Evolutionary conservation across 306 rosid species (phyloP).

Genomic region (Pyrus communis): DNA sequence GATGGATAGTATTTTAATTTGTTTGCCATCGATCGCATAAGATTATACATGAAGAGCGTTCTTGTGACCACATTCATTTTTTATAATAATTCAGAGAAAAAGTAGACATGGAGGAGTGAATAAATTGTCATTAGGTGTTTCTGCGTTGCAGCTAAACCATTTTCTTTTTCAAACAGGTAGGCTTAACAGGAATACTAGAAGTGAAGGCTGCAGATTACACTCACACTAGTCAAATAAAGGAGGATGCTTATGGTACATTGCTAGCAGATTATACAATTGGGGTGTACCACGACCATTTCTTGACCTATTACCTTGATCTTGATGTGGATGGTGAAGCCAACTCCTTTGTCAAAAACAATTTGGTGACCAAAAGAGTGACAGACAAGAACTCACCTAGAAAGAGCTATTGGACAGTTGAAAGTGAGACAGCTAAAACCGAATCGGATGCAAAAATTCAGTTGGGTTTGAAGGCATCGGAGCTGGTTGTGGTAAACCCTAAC

Average conservation of each 20-base stretch:
- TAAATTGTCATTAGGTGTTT: too few species aligned
- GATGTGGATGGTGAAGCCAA: slow-evolving; percentile 53
- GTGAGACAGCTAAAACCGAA: slow-evolving; percentile 26
- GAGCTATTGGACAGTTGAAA: slow-evolving; percentile 47
- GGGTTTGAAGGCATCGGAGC: slow-evolving; percentile 32
- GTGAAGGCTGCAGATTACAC: slow-evolving; percentile 32
- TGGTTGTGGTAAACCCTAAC: slow-evolving; percentile 44
- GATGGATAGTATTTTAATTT: too few species aligned
- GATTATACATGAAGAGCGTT: too few species aligned
- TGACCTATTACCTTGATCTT: slow-evolving; percentile 47
- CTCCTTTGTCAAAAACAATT: slow-evolving; percentile 41
- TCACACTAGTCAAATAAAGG: slow-evolving; percentile 30
- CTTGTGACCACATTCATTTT: too few species aligned
- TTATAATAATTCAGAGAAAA: too few species aligned
- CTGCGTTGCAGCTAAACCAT: not conserved
- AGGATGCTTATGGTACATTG: slow-evolving; percentile 43
- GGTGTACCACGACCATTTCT: slow-evolving; percentile 56
- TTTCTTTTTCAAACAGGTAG: slow-evolving; percentile 22
- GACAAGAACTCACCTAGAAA: slow-evolving; percentile 42
- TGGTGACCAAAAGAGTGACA: slow-evolving; percentile 33
- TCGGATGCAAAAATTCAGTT: slow-evolving; percentile 29
- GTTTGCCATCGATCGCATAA: too few species aligned
- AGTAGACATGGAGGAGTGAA: too few species aligned
- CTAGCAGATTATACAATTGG: slow-evolving; percentile 50
- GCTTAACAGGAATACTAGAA: slow-evolving; percentile 46